Conservation (phyloP, 78 protist genomes). For the Protostelium mycophagum region DNA sequence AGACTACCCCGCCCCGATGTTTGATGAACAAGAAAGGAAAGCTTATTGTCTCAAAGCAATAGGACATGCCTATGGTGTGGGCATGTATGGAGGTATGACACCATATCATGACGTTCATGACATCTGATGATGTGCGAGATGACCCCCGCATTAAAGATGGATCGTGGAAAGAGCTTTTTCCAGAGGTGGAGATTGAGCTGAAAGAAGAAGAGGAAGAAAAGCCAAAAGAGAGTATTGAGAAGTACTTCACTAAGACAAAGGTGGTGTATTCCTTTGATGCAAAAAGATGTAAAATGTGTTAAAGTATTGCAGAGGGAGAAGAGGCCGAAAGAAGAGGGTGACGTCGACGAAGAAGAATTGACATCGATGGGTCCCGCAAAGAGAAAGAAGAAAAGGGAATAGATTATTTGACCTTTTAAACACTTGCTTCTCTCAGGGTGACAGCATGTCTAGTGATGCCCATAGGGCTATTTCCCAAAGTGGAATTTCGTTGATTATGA, state of each 20-base stretch:
- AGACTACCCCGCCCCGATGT: constrained; percentile 4
- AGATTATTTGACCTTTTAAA: too few relatives aligned
- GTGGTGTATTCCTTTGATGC: too few relatives aligned
- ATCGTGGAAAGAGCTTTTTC: neutral
- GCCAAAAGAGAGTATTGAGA: neutral
- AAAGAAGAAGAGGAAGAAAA: neutral
- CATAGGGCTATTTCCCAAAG: too few relatives aligned
- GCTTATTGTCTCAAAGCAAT: neutral
- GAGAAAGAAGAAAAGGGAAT: neutral
- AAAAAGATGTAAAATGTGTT: neutral
- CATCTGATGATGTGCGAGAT: too few relatives aligned
- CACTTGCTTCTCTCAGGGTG: too few relatives aligned
- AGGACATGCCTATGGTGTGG: neutral
- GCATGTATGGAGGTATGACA: neutral
- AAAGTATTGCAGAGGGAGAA: neutral
- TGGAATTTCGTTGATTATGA: too few relatives aligned
- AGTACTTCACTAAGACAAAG: neutral
- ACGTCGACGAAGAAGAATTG: neutral
- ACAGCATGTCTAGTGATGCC: too few relatives aligned
- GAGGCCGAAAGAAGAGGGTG: neutral
- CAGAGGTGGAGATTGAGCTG: constrained; percentile 1
- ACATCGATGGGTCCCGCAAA: neutral
- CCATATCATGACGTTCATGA: neutral
- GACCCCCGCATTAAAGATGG: neutral
- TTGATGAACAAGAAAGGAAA: neutral